A percentile compares a stretch with the other conserved stretches of the same genome.
Conservation (phyloP, 176 grass and related monocot species). For the Themeda triandra region DNA sequence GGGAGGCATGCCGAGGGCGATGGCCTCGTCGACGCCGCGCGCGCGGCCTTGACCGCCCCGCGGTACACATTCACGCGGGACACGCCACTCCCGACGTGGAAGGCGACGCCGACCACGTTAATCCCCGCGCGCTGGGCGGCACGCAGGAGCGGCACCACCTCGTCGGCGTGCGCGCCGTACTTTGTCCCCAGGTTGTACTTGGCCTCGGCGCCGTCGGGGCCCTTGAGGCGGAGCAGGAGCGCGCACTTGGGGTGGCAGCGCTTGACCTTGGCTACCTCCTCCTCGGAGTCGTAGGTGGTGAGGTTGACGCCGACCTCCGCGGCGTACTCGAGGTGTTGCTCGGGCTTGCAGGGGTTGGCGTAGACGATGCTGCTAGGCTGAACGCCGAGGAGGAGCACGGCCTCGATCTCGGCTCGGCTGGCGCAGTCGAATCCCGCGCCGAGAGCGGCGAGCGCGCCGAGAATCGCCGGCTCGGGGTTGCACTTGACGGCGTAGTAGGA, state of each 20-base stretch:
- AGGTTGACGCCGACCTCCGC: conserved; percentile 31
- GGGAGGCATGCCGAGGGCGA: conserved; percentile 16
- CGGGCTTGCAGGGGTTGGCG: conserved; percentile 50
- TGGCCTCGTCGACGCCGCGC: conserved; percentile 5
- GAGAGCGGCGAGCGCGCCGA: conserved; percentile 27
- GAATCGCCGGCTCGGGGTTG: conserved; percentile 9
- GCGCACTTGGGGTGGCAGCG: conserved; percentile 28
- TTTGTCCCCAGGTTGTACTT: conserved; percentile 18
- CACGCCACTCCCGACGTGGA: conserved; percentile 39
- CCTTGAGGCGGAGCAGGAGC: conserved; percentile 47
- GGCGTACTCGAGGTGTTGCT: conserved; percentile 37
- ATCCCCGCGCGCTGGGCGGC: conserved; percentile 8
- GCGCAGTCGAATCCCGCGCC: conserved; percentile 32
- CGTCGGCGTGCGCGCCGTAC: conserved; percentile 26
- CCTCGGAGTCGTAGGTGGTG: conserved; percentile 40
- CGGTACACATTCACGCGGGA: neutral
- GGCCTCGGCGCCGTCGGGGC: conserved; percentile 28
- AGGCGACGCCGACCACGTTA: conserved; percentile 19
- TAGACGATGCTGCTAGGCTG: conserved; percentile 9
- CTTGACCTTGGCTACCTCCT: conserved; percentile 36
- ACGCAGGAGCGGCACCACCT: conserved; percentile 27
- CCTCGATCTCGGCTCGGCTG: too few relatives aligned
- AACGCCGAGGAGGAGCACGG: too few relatives aligned
- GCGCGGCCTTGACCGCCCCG: conserved; percentile 1
- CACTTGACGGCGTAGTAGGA: conserved; percentile 55